Evolutionary conservation across 2,329 filamentous ascomycete genomes (phyloP).

Genomic region (Cephalotrichum gorgonifer): DNA sequence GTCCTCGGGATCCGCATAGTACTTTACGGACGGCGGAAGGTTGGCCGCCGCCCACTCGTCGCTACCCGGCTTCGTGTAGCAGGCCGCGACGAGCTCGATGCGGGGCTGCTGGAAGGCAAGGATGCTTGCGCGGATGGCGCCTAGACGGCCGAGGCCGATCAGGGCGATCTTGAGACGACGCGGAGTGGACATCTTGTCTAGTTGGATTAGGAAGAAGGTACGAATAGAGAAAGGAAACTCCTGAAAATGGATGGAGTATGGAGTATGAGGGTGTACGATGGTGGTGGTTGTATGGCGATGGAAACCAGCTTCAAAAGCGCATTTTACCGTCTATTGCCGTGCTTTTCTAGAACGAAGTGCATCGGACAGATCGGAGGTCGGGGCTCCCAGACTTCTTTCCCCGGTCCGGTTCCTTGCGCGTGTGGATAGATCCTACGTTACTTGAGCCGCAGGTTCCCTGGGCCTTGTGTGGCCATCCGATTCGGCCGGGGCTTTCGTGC

Average conservation of each 20-base stretch:
- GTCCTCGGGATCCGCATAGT: conserved; percentile 15
- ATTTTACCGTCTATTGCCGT: not conserved
- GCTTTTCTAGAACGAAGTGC: not conserved
- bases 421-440: not conserved
- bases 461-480: not conserved
- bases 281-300: not conserved
- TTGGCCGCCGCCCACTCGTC: conserved; percentile 20
- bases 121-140: conserved; percentile 19
- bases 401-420: not conserved
- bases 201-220: too few species aligned
- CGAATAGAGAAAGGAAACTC: too few species aligned
- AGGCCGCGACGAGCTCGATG: conserved; percentile 21
- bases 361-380: not conserved
- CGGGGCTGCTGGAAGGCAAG: conserved; percentile 22
- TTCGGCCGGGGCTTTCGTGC: not conserved
- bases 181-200: conserved; percentile 9
- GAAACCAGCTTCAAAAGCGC: not conserved
- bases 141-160: conserved; percentile 18
- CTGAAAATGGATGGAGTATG: not conserved
- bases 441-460: not conserved
- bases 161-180: conserved; percentile 12
- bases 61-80: conserved; percentile 20
- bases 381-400: not conserved
- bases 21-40: conserved; percentile 14
- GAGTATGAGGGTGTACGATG: not conserved